Evolutionary conservation across 768 basidiomycete species (phyloP), one percentile per base, ranked within the genome.

Genomic region (Termitomyces sp.): DNA sequence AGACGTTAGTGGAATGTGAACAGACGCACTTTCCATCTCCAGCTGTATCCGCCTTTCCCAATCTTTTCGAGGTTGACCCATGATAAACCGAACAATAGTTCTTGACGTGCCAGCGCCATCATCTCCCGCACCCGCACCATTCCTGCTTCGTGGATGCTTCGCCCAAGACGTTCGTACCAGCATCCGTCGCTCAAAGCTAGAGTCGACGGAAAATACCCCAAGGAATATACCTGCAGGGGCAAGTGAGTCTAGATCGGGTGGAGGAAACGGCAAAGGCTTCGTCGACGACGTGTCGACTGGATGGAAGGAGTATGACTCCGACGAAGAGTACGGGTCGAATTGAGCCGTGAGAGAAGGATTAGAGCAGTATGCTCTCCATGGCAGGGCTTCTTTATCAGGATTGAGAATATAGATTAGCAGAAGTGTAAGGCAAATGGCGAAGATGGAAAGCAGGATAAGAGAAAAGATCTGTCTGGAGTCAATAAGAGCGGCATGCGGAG

Each of bases 351-450:
- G 75, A 57, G 77, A 63, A 49, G 87, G 88, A 55, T 85, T 78
- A 24, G 90, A 83, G 73, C 96, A 98, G 69, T 96, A 97, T 22
- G 88, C 85, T 64, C 94, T 85, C 94, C 94, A 98, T 47, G 94
- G 94, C 7, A 97, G 76, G 22, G 94, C 89, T 53, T 90, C 87
- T 71, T 97, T 98, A 80, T 98, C 96, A 58, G 94, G 95, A 69
- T 97, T 95, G 68, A 98, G 81, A 60, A 95, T 81, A 72, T 97
- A 90, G 67, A 94, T 94, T 72, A 98, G 80, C 56, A 92, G 77
- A 59, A 94, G 83, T 32, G 94, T 95, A 65, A 95, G 78, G 59
- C 85, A 85, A 59, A 92, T 85, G 54, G 90, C 90, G 69, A 97
- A 87, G 61, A 86, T 76, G 53, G 87, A 86, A 65, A 96, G 81